A percentile compares a stretch with the other conserved stretches of the same genome.
Conservation (phyloP, 2,329 filamentous ascomycete species). For the Cucurbitaria berberidis region DNA sequence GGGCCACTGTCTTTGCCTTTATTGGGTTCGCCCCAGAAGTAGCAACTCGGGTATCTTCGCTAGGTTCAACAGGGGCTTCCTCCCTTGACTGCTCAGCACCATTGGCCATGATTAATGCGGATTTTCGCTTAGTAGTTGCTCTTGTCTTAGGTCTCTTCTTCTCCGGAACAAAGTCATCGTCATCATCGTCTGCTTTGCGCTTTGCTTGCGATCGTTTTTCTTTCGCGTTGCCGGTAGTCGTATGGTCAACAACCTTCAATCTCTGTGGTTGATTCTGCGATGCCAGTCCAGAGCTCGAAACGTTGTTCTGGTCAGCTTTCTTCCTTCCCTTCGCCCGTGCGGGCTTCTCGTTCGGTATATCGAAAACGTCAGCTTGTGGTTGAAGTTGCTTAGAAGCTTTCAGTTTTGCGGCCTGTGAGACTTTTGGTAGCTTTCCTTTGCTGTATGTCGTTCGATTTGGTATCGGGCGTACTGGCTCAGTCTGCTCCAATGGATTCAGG, state of each 20-base stretch:
- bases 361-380: constrained; percentile 7
- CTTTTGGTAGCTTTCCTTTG: constrained; percentile 23
- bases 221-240: background rate
- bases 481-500: background rate
- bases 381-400: constrained; percentile 10
- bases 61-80: background rate
- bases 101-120: background rate
- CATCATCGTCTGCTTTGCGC: constrained; percentile 15
- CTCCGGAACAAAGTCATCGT: constrained; percentile 15
- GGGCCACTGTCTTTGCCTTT: background rate
- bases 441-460: constrained; percentile 1
- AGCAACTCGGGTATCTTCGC: background rate
- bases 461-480: background rate
- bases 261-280: constrained; percentile 3
- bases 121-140: constrained; percentile 16
- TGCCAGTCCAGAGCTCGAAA: background rate
- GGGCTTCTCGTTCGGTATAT: constrained; percentile 3
- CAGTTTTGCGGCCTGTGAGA: constrained; percentile 20
- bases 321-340: background rate
- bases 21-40: background rate
- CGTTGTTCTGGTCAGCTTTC: background rate
- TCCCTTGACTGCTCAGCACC: constrained; percentile 2
- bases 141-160: constrained; percentile 4
- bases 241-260: background rate
- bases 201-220: constrained; percentile 3